Conservation (phyloP, 2,329 filamentous ascomycete genomes). For the Fusarium stilboides region DNA sequence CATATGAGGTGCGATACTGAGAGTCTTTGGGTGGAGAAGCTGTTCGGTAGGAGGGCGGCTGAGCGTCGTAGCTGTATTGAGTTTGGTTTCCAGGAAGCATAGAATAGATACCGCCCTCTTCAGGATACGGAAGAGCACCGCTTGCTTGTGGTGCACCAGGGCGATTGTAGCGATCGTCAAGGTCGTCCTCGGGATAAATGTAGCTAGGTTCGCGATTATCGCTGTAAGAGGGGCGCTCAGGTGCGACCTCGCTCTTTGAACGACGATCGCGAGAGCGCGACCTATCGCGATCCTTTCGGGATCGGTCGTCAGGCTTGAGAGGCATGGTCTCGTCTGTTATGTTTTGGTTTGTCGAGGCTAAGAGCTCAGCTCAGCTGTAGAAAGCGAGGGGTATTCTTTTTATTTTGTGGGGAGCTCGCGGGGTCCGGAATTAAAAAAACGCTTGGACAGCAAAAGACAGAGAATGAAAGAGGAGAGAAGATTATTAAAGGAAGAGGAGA, state of each 20-base stretch:
- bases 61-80: slow-evolving; percentile 60
- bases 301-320: slow-evolving; percentile 63
- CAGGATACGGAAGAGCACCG: slow-evolving; percentile 57
- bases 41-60: slow-evolving; percentile 53
- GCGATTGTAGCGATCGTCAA: slow-evolving; percentile 56
- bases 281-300: slow-evolving; percentile 63
- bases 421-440: slow-evolving; percentile 1
- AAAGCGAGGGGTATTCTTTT: slow-evolving; percentile 29
- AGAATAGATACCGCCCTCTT: slow-evolving; percentile 55
- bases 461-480: not conserved
- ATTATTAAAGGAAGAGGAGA: slow-evolving; percentile 19
- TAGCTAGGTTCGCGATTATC: slow-evolving; percentile 62
- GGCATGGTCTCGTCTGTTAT: slow-evolving; percentile 60
- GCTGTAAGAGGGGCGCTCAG: slow-evolving; percentile 53
- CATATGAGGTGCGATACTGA: slow-evolving; percentile 57
- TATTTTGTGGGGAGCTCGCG: slow-evolving; percentile 32
- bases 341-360: slow-evolving; percentile 14
- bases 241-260: slow-evolving; percentile 51
- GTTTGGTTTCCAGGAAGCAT: slow-evolving; percentile 58
- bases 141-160: slow-evolving; percentile 54
- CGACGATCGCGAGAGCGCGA: slow-evolving; percentile 61
- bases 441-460: not conserved
- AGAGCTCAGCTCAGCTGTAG: slow-evolving; percentile 20
- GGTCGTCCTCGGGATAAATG: slow-evolving; percentile 60
- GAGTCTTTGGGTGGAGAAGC: slow-evolving; percentile 55